Evolutionary conservation across 2,329 filamentous ascomycete genomes (phyloP), one percentile per base, ranked within the genome.

Genomic region (Massarina eburnea): DNA sequence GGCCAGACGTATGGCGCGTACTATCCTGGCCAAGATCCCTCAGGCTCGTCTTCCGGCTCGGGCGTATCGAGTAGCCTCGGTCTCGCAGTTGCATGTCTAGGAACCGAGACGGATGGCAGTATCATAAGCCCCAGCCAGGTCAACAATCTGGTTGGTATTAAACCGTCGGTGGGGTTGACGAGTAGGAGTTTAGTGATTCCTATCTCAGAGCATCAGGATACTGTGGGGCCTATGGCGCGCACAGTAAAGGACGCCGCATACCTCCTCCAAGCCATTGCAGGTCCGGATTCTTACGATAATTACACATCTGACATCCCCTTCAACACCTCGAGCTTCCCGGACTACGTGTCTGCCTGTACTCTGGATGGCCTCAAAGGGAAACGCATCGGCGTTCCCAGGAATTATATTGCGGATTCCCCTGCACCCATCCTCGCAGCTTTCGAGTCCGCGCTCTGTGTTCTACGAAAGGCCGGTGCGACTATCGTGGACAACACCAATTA

Each of bases 141-240:
- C 4, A 86, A 81, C 69, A 85, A 84, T 45, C 62, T 87, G 1
- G 84, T 86, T 0, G 85, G 82, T 1, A 83, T 89, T 43, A 71
- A 71, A 36, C 59, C 84, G 1, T 85, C 83, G 0, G 80, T 86
- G 1, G 85, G 84, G 0, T 71, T 88, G 3, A 86, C 80, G 0
- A 83, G 81, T 1, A 72, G 81, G 12, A 70, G 78, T 48, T 72
- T 85, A 4, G 84, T 88, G 1, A 80, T 89, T 9, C 86, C 86
- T 0, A 81, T 89, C 46, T 78, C 73, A 21, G 71, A 80, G 51
- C 78, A 75, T 45, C 78, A 80, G 55, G 79, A 82, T 50, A 80
- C 78, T 1, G 70, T 82, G 8, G 80, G 80, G 0, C 80, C 80
- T 0, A 80, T 83, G 73, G 75, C 80, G 2, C 72, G 79, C 33